A percentile compares a stretch with the other conserved stretches of the same genome.
Evolutionary conservation across 2,329 filamentous ascomycete species (phyloP).

Genomic region (Diaporthe australafricana): DNA sequence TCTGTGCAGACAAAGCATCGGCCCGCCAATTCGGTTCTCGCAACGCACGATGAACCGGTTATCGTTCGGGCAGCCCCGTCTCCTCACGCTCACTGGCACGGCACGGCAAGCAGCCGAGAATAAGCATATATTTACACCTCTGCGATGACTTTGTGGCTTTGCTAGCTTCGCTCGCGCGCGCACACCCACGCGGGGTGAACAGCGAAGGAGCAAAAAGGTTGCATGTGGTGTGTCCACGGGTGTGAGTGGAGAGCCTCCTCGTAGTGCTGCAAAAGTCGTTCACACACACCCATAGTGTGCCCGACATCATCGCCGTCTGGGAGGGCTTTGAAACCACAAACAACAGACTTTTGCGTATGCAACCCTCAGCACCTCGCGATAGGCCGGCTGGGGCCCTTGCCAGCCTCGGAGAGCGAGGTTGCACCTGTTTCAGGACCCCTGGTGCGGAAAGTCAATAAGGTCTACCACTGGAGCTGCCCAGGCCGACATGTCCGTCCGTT

Average conservation of each 20-base stretch:
- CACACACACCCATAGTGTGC: no score
- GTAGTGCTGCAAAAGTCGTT: no score
- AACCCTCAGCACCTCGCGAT: neutral
- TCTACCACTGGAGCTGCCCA: slow-evolving; percentile 15
- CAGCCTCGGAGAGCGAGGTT: neutral
- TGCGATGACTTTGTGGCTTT: neutral
- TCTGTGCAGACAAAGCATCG: neutral
- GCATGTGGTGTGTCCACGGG: neutral
- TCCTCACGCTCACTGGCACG: no score
- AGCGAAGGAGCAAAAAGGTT: neutral
- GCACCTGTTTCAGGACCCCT: slow-evolving; percentile 24
- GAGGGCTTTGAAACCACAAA: slow-evolving; percentile 13
- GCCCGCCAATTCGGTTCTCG: neutral
- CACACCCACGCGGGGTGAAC: neutral
- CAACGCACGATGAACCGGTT: neutral
- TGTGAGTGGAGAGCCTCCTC: no score
- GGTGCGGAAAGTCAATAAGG: slow-evolving; percentile 6
- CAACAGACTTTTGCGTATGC: slow-evolving; percentile 6
- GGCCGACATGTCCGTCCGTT: slow-evolving; percentile 16
- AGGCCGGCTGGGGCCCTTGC: neutral
- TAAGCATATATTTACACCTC: slow-evolving; percentile 17
- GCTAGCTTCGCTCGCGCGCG: slow-evolving; percentile 2
- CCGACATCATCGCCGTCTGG: neutral
- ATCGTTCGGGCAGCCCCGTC: no score
- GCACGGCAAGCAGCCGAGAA: neutral